Evolutionary conservation across 768 basidiomycete genomes (phyloP).

Genomic region (Calvatia gigantea): DNA sequence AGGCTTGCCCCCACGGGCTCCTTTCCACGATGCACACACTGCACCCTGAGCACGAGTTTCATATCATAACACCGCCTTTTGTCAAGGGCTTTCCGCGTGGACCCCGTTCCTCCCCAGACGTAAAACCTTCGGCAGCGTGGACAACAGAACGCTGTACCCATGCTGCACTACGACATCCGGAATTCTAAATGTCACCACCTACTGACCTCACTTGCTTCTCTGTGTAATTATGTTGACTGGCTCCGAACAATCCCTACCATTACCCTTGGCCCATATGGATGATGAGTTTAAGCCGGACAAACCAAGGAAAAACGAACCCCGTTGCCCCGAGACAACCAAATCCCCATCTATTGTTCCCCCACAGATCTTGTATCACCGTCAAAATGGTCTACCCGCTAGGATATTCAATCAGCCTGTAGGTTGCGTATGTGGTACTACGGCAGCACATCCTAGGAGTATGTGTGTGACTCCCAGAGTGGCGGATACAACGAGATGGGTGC

Average conservation of each 20-base stretch:
- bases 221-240: no score
- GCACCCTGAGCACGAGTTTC: conserved; percentile 7
- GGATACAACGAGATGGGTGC: conserved; percentile 7
- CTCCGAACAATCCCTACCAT: no score
- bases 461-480: neutral
- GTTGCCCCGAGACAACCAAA: neutral
- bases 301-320: neutral
- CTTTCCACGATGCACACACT: conserved; percentile 5
- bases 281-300: conserved; percentile 4
- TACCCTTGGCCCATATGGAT: neutral
- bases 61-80: neutral
- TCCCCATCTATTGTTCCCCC: neutral
- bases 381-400: no score
- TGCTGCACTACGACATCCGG: conserved; percentile 1
- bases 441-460: neutral
- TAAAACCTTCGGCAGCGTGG: conserved; percentile 3
- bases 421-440: conserved; percentile 2
- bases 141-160: conserved; percentile 1
- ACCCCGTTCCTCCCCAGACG: neutral
- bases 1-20: conserved; percentile 5
- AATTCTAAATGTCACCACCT: conserved; percentile 2
- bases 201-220: neutral
- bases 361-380: neutral
- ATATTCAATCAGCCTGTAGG: no score
- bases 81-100: conserved; percentile 1